Base-by-base conservation (phyloP, 257 asterid species). In the Handroanthus guayacan region DNA sequence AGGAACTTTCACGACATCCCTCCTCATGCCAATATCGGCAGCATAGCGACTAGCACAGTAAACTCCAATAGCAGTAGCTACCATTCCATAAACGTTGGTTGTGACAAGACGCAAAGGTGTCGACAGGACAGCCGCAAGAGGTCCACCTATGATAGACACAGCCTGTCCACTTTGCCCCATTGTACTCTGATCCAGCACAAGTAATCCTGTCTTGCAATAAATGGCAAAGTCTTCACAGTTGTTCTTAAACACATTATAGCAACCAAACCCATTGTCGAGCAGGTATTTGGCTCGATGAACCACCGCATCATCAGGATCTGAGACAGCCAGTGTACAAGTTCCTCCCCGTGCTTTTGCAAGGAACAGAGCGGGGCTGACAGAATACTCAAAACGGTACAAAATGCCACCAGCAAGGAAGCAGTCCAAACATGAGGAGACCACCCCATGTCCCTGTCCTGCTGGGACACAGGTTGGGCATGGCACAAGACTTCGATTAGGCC, bases 151-250 rank as follows among this genome's bases (percentile, higher is more conserved):
- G 52, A 84, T 78, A n/a, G 97, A 89, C 57, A 81, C 95, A 9
- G 97, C 97, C 77, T 95, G 99, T 39, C 99, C 98, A 16, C 99
- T 92, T 50, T 86, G 98, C 31, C 99, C 98, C 95, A 89, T 83
- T 38, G 92, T 65, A 7, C 82, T 86, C n/a, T 88, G 89, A 61
- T 93, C 89, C 78, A 87, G 64, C 69, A 91, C 94, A 12, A 95
- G 97, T 79, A 93, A 54, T 18, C 98, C 99, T 0, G 99, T 95
- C 82, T 93, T 95, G 89, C 98, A 95, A 82, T 95, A 95, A 39
- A 95, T 92, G 3, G 99, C 90, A 18, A 95, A 95, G 84, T 95
- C 99, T 72, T 95, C 99, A 37, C 99, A 95, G 72, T 92, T 95
- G 83, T 91, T 95, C 85, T 89, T 95, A 71, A 92, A 92, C 39